Conservation (phyloP, 257 asterid species). For the Marsdenia floribunda region DNA sequence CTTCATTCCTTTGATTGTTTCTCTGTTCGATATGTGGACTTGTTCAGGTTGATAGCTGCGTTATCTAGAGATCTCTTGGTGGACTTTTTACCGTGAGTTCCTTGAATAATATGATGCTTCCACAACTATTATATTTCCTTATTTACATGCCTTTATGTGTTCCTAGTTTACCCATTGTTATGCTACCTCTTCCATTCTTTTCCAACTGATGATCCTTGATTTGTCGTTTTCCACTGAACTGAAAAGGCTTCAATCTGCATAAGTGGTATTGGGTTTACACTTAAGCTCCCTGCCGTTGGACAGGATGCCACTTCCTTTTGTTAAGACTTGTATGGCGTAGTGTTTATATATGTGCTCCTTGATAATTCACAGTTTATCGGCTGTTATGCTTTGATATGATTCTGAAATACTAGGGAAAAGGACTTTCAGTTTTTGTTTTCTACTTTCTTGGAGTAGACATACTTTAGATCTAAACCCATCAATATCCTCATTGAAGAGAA, state of each 20-base stretch:
- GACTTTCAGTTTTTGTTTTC: not conserved
- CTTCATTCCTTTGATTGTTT: conserved; percentile 6
- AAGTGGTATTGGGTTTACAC: not conserved
- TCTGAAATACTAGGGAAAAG: not conserved
- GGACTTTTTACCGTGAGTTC: conserved; percentile 78
- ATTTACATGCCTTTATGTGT: not conserved
- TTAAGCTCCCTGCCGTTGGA: too few species aligned
- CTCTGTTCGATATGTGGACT: conserved; percentile 6
- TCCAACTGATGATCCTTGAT: not conserved
- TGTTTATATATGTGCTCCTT: conserved; percentile 1
- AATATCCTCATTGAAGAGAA: not conserved
- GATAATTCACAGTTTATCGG: not conserved
- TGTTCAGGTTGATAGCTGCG: conserved; percentile 77
- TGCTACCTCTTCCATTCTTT: not conserved
- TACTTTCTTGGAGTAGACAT: not conserved
- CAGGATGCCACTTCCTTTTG: not conserved
- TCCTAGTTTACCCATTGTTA: not conserved
- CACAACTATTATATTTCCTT: conserved; percentile 3
- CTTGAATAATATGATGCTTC: conserved; percentile 10
- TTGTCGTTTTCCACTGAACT: not conserved
- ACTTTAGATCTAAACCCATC: not conserved
- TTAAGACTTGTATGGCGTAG: not conserved
- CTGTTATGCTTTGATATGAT: not conserved
- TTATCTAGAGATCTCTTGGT: conserved; percentile 80
- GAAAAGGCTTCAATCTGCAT: not conserved